Evolutionary conservation across 805 yeast genomes (phyloP), one percentile per base, ranked within the genome.

Genomic region (Alloascoidea hylecoeti): DNA sequence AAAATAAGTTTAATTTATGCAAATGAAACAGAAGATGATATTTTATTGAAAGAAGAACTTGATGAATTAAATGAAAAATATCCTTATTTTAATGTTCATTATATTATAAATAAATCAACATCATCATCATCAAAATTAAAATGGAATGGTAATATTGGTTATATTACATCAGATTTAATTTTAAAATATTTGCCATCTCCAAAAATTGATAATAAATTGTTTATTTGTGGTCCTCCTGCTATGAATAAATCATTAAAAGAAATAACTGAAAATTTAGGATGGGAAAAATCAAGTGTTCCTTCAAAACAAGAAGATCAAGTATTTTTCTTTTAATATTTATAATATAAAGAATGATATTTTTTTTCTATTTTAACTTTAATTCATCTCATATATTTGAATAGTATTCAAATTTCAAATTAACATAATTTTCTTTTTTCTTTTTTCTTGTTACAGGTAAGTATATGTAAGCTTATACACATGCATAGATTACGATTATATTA

Each of bases 21-120:
- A 19, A 81, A 81, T 49, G 82, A 79, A 50, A 72, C 85, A 4
- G 80, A 70, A 44, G 78, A 80, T 48, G 94, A 82, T 56, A 79
- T 82, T 41, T 63, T 82, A 48, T 63, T 82, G 49, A 78, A 68
- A 49, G 73, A 65, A 5, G 94, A 82, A 56, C 58, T 82, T 34
- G 88, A 82, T 49, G 84, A 78, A 43, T 68, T 81, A 43, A 66
- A 75, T 33, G 63, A 57, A 32, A 69, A 68, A 46, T 78, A 76
- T 49, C 83, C 88, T 9, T 14, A 34, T n/a, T 23, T 23, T 23
- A n/a, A 23, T n/a, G 30, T 23, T n/a, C 30, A 23, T n/a, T 23
- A 23, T n/a, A n/a, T 23, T 9, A 9, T 23, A 9, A 9, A 9
- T 9, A 9, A n/a, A n/a, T n/a, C 30, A n/a, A n/a, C 13, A n/a